Conservation (phyloP, 306 rosid genomes). For the Vigna hirtella region DNA sequence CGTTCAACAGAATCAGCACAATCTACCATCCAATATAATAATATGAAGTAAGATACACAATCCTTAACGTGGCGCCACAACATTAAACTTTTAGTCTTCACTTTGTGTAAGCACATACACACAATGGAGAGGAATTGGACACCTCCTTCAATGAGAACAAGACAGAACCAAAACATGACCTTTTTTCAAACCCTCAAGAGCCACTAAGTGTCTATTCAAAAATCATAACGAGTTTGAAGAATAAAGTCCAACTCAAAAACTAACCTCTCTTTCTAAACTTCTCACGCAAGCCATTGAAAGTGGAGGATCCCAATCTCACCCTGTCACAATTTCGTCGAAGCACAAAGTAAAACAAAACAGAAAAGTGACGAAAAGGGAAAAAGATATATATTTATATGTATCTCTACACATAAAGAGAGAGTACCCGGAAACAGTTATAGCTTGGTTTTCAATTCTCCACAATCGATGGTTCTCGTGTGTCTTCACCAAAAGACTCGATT, state of each 20-base stretch:
- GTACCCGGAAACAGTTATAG: constrained; percentile 48
- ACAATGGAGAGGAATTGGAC: constrained; percentile 21
- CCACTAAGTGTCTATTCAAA: constrained; percentile 38
- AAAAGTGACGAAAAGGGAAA: neutral
- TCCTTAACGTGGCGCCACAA: constrained; percentile 37
- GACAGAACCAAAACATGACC: constrained; percentile 32
- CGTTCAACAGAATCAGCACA: constrained; percentile 19
- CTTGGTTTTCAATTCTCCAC: constrained; percentile 63
- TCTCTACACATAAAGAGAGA: constrained; percentile 26
- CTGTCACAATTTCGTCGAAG: constrained; percentile 15
- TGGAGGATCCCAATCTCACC: constrained; percentile 55
- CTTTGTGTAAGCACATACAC: constrained; percentile 30
- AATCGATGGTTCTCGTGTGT: constrained; percentile 63
- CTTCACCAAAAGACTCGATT: constrained; percentile 41
- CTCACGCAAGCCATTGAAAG: constrained; percentile 69
- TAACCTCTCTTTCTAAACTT: constrained; percentile 52
- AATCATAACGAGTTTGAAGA: constrained; percentile 31
- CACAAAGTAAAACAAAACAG: neutral
- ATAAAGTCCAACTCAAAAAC: constrained; percentile 54
- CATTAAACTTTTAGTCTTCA: constrained; percentile 26
- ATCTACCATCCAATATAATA: constrained; percentile 22
- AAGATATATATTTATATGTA: neutral
- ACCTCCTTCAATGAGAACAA: constrained; percentile 7
- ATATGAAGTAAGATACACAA: constrained; percentile 9
- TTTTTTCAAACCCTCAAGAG: constrained; percentile 6